Percentiles rank a stretch among this genome's conserved stretches.
Evolutionary conservation across 495 filamentous ascomycete genomes (phyloP).

Genomic region (Podospora pseudocomata): DNA sequence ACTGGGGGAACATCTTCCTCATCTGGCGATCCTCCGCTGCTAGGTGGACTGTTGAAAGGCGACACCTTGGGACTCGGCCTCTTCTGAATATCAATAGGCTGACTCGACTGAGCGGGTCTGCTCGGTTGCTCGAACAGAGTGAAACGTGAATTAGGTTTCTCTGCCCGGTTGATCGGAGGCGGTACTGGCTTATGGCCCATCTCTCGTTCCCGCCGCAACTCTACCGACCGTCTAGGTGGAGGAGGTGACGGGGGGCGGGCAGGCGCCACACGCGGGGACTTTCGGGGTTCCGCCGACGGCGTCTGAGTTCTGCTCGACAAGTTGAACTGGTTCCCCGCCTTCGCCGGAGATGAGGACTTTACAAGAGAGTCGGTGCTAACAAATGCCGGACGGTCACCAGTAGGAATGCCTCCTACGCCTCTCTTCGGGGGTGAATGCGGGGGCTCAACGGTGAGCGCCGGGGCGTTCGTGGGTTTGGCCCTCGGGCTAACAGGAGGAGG

Average conservation of each 20-base stretch:
- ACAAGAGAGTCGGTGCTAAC: constrained; percentile 47
- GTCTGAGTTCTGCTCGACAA: constrained; percentile 42
- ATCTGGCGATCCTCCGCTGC: constrained; percentile 62
- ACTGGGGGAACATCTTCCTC: constrained; percentile 42
- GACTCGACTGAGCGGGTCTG: constrained; percentile 23
- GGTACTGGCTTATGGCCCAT: constrained; percentile 35
- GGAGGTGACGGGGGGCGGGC: constrained; percentile 52
- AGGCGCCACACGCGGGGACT: constrained; percentile 40
- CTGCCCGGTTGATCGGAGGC: constrained; percentile 74
- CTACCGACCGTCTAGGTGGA: constrained; percentile 51
- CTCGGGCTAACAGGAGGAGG: constrained; percentile 46
- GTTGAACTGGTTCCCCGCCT: constrained; percentile 50
- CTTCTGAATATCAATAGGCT: constrained; percentile 32
- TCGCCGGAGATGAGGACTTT: constrained; percentile 47
- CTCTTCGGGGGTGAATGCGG: constrained; percentile 68
- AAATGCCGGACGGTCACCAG: constrained; percentile 39
- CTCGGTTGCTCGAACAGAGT: constrained; percentile 27
- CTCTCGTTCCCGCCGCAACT: constrained; percentile 44
- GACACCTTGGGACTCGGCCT: constrained; percentile 52
- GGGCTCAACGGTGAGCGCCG: constrained; percentile 68
- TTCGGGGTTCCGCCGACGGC: constrained; percentile 37
- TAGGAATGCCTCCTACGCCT: constrained; percentile 33
- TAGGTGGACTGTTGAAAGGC: constrained; percentile 87
- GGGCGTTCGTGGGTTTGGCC: constrained; percentile 50
- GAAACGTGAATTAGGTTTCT: constrained; percentile 58